Percentiles rank a stretch among this genome's conserved stretches.
phyloP scores from a whole-genome alignment of 176 grass and related monocot genomes.

The Oryza australiensis region DNA sequence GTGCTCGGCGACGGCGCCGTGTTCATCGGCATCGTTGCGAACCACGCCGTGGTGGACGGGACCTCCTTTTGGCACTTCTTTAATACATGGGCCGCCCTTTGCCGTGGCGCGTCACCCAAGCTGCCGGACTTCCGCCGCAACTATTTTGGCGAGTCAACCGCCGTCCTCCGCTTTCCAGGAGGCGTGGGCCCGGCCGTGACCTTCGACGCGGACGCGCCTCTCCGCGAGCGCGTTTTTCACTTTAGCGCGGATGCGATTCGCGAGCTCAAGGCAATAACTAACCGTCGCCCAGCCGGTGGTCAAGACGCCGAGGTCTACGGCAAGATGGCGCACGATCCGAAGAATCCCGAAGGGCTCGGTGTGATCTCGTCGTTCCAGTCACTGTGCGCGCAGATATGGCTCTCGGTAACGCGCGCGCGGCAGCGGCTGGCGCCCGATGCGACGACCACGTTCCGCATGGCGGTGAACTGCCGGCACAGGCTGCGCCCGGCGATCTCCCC shows the following conservation, averaged over 20 bases:
- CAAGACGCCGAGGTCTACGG: slow-evolving; percentile 64
- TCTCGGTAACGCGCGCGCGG: slow-evolving; percentile 68
- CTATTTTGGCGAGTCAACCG: slow-evolving; percentile 78
- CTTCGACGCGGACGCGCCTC: slow-evolving; percentile 67
- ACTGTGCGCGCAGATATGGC: slow-evolving; percentile 80
- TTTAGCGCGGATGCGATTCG: slow-evolving; percentile 64
- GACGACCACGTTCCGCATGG: slow-evolving; percentile 80
- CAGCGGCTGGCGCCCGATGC: slow-evolving; percentile 50
- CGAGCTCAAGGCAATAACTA: slow-evolving; percentile 68
- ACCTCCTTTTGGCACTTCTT: slow-evolving; percentile 97
- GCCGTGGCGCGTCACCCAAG: slow-evolving; percentile 62
- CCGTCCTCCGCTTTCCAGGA: slow-evolving; percentile 72
- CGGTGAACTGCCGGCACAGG: slow-evolving; percentile 92
- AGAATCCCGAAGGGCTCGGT: slow-evolving; percentile 15
- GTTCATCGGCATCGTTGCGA: slow-evolving; percentile 79
- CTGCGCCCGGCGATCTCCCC: slow-evolving; percentile 58
- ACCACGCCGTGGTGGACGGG: slow-evolving; percentile 86
- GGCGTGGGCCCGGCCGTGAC: slow-evolving; percentile 67
- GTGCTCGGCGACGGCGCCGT: slow-evolving; percentile 72
- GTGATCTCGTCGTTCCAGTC: slow-evolving; percentile 92
- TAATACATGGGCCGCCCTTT: slow-evolving; percentile 77
- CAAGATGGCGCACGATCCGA: slow-evolving; percentile 75
- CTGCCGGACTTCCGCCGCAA: slow-evolving; percentile 68
- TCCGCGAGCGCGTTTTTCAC: slow-evolving; percentile 82
- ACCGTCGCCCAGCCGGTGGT: slow-evolving; percentile 12